phyloP scores from a whole-genome alignment of 148 eudicot genomes.

The Vaccinium macrocarpon region DNA sequence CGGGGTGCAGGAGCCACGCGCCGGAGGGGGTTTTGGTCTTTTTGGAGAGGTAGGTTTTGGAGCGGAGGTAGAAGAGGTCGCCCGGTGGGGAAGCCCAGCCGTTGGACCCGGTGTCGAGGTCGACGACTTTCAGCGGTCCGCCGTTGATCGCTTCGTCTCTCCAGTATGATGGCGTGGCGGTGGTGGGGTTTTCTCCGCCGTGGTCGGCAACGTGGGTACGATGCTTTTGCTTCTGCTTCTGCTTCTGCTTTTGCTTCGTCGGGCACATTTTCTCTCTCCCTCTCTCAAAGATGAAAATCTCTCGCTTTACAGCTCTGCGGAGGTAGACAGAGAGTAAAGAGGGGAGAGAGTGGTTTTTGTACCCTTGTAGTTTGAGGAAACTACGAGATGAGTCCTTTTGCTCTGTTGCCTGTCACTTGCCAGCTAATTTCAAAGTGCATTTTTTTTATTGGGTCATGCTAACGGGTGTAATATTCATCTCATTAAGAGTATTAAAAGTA shows the following conservation, averaged over 20 bases:
- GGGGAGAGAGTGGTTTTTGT: neutral
- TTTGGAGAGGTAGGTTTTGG: conserved; percentile 43
- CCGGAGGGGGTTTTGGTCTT: conserved; percentile 61
- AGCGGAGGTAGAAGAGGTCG: conserved; percentile 58
- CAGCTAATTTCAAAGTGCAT: neutral
- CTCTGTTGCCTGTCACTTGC: neutral
- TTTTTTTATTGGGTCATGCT: too few relatives aligned
- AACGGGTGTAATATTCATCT: too few relatives aligned
- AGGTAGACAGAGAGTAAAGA: neutral
- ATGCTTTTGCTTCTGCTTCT: conserved; percentile 16
- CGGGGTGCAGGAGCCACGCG: conserved; percentile 60
- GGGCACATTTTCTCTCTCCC: conserved; percentile 26
- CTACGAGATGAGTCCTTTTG: neutral
- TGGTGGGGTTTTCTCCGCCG: neutral
- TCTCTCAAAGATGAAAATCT: neutral
- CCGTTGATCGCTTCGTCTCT: conserved; percentile 50
- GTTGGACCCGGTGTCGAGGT: conserved; percentile 58
- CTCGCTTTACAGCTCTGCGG: neutral
- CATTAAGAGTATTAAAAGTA: too few relatives aligned
- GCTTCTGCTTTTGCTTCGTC: conserved; percentile 31
- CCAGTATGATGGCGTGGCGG: conserved; percentile 37
- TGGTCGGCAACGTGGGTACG: conserved; percentile 17
- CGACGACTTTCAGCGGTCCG: conserved; percentile 66
- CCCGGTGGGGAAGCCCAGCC: conserved; percentile 96
- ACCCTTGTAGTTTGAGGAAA: neutral